Evolutionary conservation across 2,329 filamentous ascomycete species (phyloP).

Genomic region (Monosporascus sp.): DNA sequence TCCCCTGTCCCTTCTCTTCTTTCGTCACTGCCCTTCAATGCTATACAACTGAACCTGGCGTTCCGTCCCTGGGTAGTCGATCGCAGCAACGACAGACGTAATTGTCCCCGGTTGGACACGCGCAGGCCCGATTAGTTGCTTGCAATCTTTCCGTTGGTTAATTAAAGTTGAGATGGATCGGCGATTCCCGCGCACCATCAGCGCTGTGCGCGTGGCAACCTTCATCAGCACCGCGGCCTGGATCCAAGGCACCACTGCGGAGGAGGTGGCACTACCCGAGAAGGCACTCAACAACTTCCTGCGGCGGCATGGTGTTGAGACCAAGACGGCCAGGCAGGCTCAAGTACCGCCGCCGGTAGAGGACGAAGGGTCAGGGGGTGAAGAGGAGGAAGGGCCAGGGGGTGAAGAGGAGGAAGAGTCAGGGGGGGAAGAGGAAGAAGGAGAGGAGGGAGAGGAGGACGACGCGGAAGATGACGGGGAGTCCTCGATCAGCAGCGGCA

Average conservation of each 20-base stretch:
- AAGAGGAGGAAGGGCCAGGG: slow-evolving; percentile 1
- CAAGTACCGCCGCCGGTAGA: not conserved
- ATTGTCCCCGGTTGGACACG: not conserved
- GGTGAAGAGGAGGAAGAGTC: slow-evolving; percentile 3
- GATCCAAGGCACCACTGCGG: slow-evolving; percentile 16
- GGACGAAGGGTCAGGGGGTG: slow-evolving; percentile 1
- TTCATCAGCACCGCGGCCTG: slow-evolving; percentile 22
- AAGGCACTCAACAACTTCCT: slow-evolving; percentile 20
- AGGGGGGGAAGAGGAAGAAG: slow-evolving; percentile 2
- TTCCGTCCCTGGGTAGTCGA: not conserved
- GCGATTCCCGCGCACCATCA: slow-evolving; percentile 20
- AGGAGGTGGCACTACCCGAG: slow-evolving; percentile 13
- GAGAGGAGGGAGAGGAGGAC: slow-evolving; percentile 1
- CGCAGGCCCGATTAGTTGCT: not conserved
- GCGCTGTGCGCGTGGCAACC: slow-evolving; percentile 18
- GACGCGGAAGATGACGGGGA: slow-evolving; percentile 6
- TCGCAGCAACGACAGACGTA: not conserved
- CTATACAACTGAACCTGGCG: not conserved
- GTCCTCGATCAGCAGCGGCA: not conserved
- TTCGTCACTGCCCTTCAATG: not conserved
- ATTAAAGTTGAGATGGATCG: slow-evolving; percentile 10
- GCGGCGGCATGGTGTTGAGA: slow-evolving; percentile 6
- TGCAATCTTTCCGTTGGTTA: slow-evolving; percentile 1
- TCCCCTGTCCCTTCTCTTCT: not conserved
- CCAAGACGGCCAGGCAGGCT: slow-evolving; percentile 3